Percentiles rank a stretch among this genome's conserved stretches.
Conservation (phyloP, 1,139 yeast species). For the Sugiyamaella novakii region DNA sequence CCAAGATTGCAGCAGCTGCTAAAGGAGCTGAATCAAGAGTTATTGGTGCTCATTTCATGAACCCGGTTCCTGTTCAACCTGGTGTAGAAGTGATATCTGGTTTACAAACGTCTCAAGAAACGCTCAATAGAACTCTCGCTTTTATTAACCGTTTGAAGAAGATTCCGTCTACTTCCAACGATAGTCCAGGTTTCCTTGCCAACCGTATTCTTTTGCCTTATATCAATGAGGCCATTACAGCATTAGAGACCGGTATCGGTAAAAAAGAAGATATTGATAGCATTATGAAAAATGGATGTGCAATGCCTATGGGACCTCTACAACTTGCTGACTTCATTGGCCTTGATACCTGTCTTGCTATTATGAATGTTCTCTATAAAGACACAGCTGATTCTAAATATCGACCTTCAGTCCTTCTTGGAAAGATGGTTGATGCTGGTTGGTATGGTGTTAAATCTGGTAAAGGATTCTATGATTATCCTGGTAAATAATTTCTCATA, state of each 20-base stretch:
- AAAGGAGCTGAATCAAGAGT: conserved; percentile 47
- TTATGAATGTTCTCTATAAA: conserved; percentile 46
- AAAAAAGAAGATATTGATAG: conserved; percentile 47
- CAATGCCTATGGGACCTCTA: conserved; percentile 53
- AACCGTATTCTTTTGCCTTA: conserved; percentile 49
- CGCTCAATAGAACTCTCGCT: conserved; percentile 40
- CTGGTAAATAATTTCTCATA: conserved; percentile 15
- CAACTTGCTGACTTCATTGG: conserved; percentile 50
- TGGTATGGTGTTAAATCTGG: conserved; percentile 49
- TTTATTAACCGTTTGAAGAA: conserved; percentile 45
- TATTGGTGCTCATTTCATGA: conserved; percentile 50
- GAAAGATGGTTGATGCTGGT: conserved; percentile 49
- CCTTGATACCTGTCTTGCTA: conserved; percentile 48
- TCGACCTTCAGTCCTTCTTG: conserved; percentile 46
- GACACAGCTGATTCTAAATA: conserved; percentile 49
- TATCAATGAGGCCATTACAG: conserved; percentile 48
- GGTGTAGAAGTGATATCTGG: conserved; percentile 51
- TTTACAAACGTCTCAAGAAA: conserved; percentile 45
- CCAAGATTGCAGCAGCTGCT: conserved; percentile 49
- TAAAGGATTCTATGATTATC: conserved; percentile 48
- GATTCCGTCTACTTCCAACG: conserved; percentile 44
- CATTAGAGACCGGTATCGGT: conserved; percentile 49
- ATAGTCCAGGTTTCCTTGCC: conserved; percentile 49
- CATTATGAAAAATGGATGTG: conserved; percentile 51
- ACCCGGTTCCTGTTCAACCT: conserved; percentile 51